These are phyloP conservation scores for Fomitopsis serialis DNA, from an alignment of 768 basidiomycete genomes.

Conservation along the genomic window DNA sequence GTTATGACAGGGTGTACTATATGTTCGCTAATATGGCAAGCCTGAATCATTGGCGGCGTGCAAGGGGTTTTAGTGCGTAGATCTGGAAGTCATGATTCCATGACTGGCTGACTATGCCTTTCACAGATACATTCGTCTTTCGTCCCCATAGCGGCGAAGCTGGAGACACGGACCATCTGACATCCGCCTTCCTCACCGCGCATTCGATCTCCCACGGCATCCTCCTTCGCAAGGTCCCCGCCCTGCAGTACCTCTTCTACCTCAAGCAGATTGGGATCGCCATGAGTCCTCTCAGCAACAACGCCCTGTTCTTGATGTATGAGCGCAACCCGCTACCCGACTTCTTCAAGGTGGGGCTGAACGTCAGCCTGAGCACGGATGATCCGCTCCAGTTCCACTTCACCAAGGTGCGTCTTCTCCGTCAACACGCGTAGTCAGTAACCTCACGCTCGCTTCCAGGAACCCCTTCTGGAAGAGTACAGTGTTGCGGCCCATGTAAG, in stretches of 20 bases:
- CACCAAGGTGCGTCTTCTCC: slow-evolving; percentile 64
- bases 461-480: slow-evolving; percentile 94
- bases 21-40: slow-evolving; percentile 97
- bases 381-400: slow-evolving; percentile 97
- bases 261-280: slow-evolving; percentile 97
- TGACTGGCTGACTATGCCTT: background rate
- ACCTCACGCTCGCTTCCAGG: slow-evolving; percentile 37
- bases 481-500: slow-evolving; percentile 94
- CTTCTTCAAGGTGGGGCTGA: slow-evolving; percentile 94
- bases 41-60: slow-evolving; percentile 86
- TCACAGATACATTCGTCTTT: slow-evolving; percentile 88
- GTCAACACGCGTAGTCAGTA: background rate
- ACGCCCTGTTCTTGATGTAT: slow-evolving; percentile 93
- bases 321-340: slow-evolving; percentile 96
- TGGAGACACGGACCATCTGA: slow-evolving; percentile 95
- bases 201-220: slow-evolving; percentile 99
- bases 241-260: slow-evolving; percentile 95
- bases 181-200: slow-evolving; percentile 91
- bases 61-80: slow-evolving; percentile 84
- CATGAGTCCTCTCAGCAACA: slow-evolving; percentile 98
- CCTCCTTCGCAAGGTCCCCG: slow-evolving; percentile 93
- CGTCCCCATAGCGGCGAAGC: slow-evolving; percentile 98
- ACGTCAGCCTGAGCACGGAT: slow-evolving; percentile 94
- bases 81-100: background rate
- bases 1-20: slow-evolving; percentile 76